Evolutionary conservation across 2,329 filamentous ascomycete species (phyloP), one percentile per base, ranked within the genome.

Genomic region (Cladosporium sp.): DNA sequence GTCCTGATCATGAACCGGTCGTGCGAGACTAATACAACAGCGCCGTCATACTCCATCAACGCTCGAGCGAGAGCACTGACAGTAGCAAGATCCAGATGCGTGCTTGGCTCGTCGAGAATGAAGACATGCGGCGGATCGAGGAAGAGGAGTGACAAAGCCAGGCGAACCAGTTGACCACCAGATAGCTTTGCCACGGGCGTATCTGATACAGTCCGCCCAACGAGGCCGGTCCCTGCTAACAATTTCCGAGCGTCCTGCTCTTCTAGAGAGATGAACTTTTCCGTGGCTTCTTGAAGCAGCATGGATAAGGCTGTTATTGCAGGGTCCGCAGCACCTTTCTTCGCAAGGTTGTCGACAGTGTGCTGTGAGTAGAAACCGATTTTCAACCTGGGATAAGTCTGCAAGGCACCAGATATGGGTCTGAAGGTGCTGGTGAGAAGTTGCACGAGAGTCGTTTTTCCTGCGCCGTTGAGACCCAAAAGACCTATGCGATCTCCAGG

Each of bases 1-100:
- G 82, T 82, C 39, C 84, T 78, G 69, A 93, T 78, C 59, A 94
- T 85, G 76, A 86, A 94, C 27, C 89, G 76, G 65, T 94, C 88
- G 70, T 94, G 89, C 30, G 83, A 89, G 4, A 93, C 84, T 4
- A 93, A 70, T 33, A 94, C 69, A 3, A 93, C 77, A 0, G 87
- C 88, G 0, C 88, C 88, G 49, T 83, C 78, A 76, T 86, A 94
- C 2, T 70, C 70, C 12, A 77, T 75, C 55, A 94, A 65, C 2
- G 84, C 85, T 19, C 79, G 75, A 1, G 85, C 76, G 49, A 94
- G 68, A 2, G 85, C 86, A 7, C 80, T 78, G 19, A 92, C 86
- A 0, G 86, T 92, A 68, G 93, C 82, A 54, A 86, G 87, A 64
- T 94, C 89, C 35, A 94, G 74, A 71, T 95, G 89, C 1, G 88